Evolutionary conservation across 495 filamentous ascomycete species (phyloP).

Genomic region (Xylaria castorea): DNA sequence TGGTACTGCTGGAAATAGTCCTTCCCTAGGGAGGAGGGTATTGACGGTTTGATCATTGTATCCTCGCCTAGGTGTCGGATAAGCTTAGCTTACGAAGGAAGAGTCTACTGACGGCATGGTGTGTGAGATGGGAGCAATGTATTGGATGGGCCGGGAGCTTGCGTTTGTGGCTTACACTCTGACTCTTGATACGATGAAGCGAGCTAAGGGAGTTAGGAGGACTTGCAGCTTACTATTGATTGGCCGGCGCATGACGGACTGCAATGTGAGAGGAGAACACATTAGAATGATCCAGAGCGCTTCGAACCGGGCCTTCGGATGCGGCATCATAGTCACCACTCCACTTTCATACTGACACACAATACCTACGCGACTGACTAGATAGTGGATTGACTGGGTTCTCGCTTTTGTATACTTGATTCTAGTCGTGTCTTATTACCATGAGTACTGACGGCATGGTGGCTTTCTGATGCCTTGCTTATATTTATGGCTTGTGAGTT

Average conservation of each 20-base stretch:
- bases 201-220: not conserved
- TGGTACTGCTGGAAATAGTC: conserved; percentile 3
- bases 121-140: conserved; percentile 3
- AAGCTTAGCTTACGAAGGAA: not conserved
- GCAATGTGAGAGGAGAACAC: not conserved
- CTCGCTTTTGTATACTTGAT: not conserved
- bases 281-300: conserved; percentile 7
- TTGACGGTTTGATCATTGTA: not conserved
- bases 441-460: not conserved
- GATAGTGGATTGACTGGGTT: not conserved
- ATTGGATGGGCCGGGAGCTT: conserved; percentile 1
- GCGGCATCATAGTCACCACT: not conserved
- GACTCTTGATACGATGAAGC: conserved; percentile 7
- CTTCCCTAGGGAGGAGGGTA: conserved; percentile 7
- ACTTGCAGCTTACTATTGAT: not conserved
- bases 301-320: conserved; percentile 12
- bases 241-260: not conserved
- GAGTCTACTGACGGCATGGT: not conserved
- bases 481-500: not conserved
- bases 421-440: not conserved
- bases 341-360: conserved; percentile 6
- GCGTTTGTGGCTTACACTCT: conserved; percentile 9
- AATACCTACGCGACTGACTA: conserved; percentile 9
- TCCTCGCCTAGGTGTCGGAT: not conserved
- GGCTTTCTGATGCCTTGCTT: conserved; percentile 3